Evolutionary conservation across 176 grass and related monocot genomes (phyloP).

Genomic region (maize (Zea mays)): DNA sequence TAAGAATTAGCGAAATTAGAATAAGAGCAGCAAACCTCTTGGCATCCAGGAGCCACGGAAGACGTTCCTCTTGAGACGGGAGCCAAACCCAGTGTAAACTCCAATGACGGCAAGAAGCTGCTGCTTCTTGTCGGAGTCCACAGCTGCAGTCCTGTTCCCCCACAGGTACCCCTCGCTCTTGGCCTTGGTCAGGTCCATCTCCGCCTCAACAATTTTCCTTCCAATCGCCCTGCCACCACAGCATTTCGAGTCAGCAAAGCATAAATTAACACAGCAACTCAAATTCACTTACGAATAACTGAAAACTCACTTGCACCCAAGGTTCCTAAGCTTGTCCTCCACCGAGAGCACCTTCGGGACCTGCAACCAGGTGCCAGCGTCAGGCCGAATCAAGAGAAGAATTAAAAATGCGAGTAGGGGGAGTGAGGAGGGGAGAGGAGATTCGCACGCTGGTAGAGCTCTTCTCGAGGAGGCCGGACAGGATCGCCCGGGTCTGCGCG

Average conservation of each 20-base stretch:
- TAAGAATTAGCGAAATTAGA: not conserved
- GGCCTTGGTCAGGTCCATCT: conserved; percentile 86
- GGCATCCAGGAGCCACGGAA: conserved; percentile 98
- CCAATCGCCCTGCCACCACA: conserved; percentile 59
- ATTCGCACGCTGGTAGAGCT: conserved; percentile 74
- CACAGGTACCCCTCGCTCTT: conserved; percentile 86
- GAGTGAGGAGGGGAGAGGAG: conserved; percentile 1
- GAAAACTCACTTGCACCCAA: conserved; percentile 79
- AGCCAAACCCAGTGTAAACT: conserved; percentile 96
- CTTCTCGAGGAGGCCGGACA: conserved; percentile 80
- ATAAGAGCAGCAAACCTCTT: conserved; percentile 52
- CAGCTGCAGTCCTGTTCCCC: conserved; percentile 55
- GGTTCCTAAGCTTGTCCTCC: conserved; percentile 88
- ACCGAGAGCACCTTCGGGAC: conserved; percentile 75
- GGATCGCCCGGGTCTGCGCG: conserved; percentile 73
- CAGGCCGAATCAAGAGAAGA: not conserved
- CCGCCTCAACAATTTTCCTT: conserved; percentile 81
- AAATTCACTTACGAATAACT: not conserved
- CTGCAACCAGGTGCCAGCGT: conserved; percentile 38
- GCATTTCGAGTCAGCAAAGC: conserved; percentile 17
- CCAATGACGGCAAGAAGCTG: conserved; percentile 82
- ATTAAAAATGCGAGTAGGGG: not conserved
- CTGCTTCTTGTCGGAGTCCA: conserved; percentile 47
- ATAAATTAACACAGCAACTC: not conserved
- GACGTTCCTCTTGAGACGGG: conserved; percentile 72